Percentiles rank a stretch among this genome's conserved stretches.
phyloP scores from a whole-genome alignment of 164 flowering plant genomes.

The Houttuynia cordata region DNA sequence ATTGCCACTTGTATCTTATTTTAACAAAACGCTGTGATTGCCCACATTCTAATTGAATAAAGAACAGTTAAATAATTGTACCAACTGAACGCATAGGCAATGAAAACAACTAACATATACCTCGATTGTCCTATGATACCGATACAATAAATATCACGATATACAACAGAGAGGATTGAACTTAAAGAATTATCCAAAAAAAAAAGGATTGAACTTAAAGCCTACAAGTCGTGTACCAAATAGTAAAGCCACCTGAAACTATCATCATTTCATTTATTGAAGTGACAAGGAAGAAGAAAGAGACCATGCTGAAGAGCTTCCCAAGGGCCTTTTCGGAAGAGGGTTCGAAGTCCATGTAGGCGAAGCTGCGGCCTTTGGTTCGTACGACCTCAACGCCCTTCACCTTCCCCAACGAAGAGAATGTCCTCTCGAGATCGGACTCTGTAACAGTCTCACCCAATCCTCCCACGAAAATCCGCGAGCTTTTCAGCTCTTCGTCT shows the following conservation, averaged over 20 bases:
- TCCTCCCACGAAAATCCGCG: constrained; percentile 67
- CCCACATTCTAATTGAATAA: too few species aligned
- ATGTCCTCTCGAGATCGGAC: constrained; percentile 46
- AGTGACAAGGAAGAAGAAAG: background rate
- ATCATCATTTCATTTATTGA: too few species aligned
- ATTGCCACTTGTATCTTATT: too few species aligned
- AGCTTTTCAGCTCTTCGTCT: background rate
- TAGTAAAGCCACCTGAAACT: background rate
- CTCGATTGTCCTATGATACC: too few species aligned
- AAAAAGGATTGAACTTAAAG: too few species aligned
- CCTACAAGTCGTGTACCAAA: background rate
- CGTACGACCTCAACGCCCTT: constrained; percentile 37
- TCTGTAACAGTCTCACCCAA: constrained; percentile 47
- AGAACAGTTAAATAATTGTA: too few species aligned
- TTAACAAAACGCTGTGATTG: too few species aligned
- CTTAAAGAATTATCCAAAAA: too few species aligned
- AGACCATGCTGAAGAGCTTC: constrained; percentile 70
- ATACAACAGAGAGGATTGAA: too few species aligned
- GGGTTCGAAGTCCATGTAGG: constrained; percentile 61
- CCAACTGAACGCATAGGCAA: too few species aligned
- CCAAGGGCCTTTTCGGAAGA: constrained; percentile 40
- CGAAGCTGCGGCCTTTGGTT: constrained; percentile 74
- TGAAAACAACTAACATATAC: too few species aligned
- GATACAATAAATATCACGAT: too few species aligned
- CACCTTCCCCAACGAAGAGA: constrained; percentile 45